Evolutionary conservation across 768 basidiomycete genomes (phyloP), one percentile per base, ranked within the genome.

Genomic region (Candolleomyces aberdarensis): DNA sequence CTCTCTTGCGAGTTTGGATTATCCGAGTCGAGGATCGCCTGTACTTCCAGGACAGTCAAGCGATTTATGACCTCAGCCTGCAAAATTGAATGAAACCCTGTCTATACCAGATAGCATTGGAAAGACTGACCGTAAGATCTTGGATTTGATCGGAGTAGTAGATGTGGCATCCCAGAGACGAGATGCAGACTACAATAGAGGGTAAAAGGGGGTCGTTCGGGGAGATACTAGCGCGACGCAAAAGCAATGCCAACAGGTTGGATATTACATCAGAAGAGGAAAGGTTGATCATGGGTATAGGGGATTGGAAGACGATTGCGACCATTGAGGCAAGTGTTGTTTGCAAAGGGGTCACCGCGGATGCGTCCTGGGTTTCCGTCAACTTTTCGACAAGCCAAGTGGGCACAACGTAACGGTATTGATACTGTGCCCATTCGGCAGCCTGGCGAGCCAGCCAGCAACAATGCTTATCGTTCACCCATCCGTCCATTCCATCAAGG

Each of bases 81-180:
- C 46, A n/a, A 4, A 51, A 14, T 41, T 41, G 63, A 52, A 41
- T 62, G 47, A 65, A 44, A 29, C 31, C 54, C 39, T 41, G 46
- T 41, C 15, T 9, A 29, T 7, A 17, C 29, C 13, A 26, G 36
- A 40, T 41, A 43, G 29, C 7, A 20, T 26, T 54, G 39, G 32
- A 41, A 55, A 44, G 50, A 71, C 82, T 71, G 51, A 83, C 81
- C 1, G 92, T 86, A 48, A 97, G 85, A 69, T 97, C 96, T 68
- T 94, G 92, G 54, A 95, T 93, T 74, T 98, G 96, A 72, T 97
- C 96, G 43, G 93, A 90, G 69, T 98, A 98, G 76, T 97, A 96
- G 57, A 96, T 87, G 68, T 96, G 94, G 11, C 89, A 86, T 40
- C 94, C 94, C 11, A 98, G 78, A 0, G 94, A 91, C 2, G 89